Percentiles rank a stretch among this genome's conserved stretches.
Evolutionary conservation across 306 rosid species (phyloP).

Genomic region (Acacia acuminata): DNA sequence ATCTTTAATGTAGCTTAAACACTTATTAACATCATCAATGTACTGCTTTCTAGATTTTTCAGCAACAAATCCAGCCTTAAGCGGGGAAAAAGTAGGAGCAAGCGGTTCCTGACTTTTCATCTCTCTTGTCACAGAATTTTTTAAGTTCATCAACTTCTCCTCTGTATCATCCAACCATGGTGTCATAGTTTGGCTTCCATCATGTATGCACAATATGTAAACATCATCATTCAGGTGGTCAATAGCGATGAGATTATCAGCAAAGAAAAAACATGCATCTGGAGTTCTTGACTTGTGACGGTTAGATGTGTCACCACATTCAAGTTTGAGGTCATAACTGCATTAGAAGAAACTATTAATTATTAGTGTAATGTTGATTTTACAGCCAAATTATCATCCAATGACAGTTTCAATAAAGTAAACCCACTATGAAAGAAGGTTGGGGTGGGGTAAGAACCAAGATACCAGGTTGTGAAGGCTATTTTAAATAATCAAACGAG

Average conservation of each 20-base stretch:
- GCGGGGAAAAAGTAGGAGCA: constrained; percentile 34
- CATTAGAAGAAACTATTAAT: constrained; percentile 39
- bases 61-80: constrained; percentile 54
- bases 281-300: constrained; percentile 81
- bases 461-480: not conserved
- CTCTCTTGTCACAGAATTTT: constrained; percentile 39
- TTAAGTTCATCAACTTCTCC: constrained; percentile 66
- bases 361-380: constrained; percentile 19
- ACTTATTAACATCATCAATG: constrained; percentile 72
- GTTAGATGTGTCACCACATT: constrained; percentile 70
- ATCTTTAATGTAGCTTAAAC: constrained; percentile 77
- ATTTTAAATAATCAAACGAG: not conserved
- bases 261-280: constrained; percentile 96
- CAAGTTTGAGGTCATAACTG: constrained; percentile 93
- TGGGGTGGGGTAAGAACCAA: constrained; percentile 4
- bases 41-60: constrained; percentile 78
- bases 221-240: constrained; percentile 88
- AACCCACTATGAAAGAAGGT: not conserved
- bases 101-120: constrained; percentile 35
- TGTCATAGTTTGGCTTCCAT: constrained; percentile 45
- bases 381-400: constrained; percentile 4
- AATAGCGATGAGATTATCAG: constrained; percentile 76
- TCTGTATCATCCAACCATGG: constrained; percentile 77
- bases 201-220: constrained; percentile 68
- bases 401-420: not conserved